These are phyloP conservation scores for Shiraia sp. DNA, from an alignment of 2,329 filamentous ascomycete genomes.

Conservation along the genomic window DNA sequence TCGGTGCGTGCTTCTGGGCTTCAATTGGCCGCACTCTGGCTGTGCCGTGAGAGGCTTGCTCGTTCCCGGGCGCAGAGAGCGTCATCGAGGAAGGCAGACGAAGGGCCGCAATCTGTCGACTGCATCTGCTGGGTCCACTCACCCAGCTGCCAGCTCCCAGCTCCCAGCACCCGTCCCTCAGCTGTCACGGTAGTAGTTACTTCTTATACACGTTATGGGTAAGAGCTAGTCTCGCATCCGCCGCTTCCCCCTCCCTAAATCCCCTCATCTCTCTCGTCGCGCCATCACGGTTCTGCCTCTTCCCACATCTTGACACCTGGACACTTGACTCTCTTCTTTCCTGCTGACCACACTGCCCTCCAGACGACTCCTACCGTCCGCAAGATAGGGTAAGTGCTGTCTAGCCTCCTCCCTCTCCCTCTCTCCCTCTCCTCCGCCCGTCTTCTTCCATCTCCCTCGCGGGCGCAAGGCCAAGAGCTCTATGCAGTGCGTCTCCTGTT, in stretches of 20 bases:
- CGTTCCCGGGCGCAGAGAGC: slow-evolving; percentile 32
- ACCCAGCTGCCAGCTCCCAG: too few relatives aligned
- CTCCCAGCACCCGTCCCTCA: too few relatives aligned
- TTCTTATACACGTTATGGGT: slow-evolving; percentile 35
- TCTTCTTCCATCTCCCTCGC: too few relatives aligned
- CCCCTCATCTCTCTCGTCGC: slow-evolving; percentile 22
- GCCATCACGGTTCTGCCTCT: slow-evolving; percentile 29
- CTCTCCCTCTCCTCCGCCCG: slow-evolving; percentile 2
- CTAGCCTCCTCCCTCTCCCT: slow-evolving; percentile 8
- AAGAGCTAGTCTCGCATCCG: slow-evolving; percentile 24
- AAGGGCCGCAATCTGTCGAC: slow-evolving; percentile 34
- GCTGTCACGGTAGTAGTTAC: slow-evolving; percentile 35
- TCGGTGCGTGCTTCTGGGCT: slow-evolving; percentile 22
- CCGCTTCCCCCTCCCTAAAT: slow-evolving; percentile 19
- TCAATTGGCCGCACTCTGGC: slow-evolving; percentile 31
- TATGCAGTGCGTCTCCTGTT: background rate
- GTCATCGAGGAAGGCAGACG: slow-evolving; percentile 39
- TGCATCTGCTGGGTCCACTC: slow-evolving; percentile 36
- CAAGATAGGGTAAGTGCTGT: slow-evolving; percentile 28
- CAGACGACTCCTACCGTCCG: slow-evolving; percentile 33
- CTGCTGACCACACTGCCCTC: slow-evolving; percentile 23
- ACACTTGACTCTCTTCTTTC: too few relatives aligned
- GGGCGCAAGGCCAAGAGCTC: too few relatives aligned
- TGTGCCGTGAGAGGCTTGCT: slow-evolving; percentile 35
- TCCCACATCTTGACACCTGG: slow-evolving; percentile 18